phyloP scores from a whole-genome alignment of 192 early-diverging fungal species.

The Backusella macrospora region DNA sequence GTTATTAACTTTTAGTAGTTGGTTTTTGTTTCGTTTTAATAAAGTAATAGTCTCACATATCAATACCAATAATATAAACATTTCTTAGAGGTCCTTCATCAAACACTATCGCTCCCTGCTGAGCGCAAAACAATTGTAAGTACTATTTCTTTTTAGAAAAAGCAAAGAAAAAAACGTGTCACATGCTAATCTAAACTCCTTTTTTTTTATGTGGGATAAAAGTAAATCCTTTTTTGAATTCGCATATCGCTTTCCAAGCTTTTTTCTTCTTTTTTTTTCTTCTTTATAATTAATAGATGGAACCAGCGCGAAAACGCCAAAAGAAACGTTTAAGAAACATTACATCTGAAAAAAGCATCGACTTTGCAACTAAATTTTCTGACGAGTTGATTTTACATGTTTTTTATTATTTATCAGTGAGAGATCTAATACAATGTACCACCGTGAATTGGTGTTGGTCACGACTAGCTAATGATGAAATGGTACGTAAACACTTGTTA shows the following conservation, averaged over 20 bases:
- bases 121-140: too few relatives aligned
- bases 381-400: conserved; percentile 51
- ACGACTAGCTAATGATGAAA: conserved; percentile 47
- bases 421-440: conserved; percentile 42
- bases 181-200: too few relatives aligned
- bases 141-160: too few relatives aligned
- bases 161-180: too few relatives aligned
- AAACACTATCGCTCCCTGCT: too few relatives aligned
- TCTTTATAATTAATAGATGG: not conserved
- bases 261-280: not conserved
- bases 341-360: not conserved
- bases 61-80: too few relatives aligned
- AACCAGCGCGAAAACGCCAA: conserved; percentile 5
- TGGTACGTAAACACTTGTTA: conserved; percentile 27
- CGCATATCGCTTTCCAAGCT: not conserved
- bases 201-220: not conserved
- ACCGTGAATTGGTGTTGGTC: conserved; percentile 44
- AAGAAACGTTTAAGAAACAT: not conserved
- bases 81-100: too few relatives aligned
- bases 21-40: too few relatives aligned
- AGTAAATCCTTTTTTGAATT: too few relatives aligned
- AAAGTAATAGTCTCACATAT: too few relatives aligned
- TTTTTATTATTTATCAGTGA: conserved; percentile 42
- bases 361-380: conserved; percentile 38
- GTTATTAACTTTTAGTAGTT: too few relatives aligned